phyloP scores from a whole-genome alignment of 768 basidiomycete species.

The Tylopilus sp. region DNA sequence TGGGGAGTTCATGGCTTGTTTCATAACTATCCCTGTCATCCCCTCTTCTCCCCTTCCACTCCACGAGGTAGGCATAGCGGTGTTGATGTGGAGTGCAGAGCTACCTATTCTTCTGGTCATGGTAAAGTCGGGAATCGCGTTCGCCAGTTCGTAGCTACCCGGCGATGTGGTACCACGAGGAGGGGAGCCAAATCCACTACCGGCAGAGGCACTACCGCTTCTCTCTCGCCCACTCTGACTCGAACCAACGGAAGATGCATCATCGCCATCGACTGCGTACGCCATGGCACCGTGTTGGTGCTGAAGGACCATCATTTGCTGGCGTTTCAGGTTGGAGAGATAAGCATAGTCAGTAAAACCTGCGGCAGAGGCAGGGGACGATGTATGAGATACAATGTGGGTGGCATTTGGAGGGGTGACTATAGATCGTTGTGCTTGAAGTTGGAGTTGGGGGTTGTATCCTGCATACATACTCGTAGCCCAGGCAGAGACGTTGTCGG shows the following conservation, averaged over 20 bases:
- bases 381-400: constrained; percentile 30
- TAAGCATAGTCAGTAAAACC: constrained; percentile 22
- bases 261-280: constrained; percentile 36
- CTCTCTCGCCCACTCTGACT: constrained; percentile 31
- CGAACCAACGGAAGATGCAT: constrained; percentile 38
- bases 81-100: constrained; percentile 27
- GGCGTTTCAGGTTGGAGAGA: constrained; percentile 23
- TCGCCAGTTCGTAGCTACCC: constrained; percentile 36
- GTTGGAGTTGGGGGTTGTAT: constrained; percentile 22
- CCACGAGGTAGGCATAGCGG: constrained; percentile 23
- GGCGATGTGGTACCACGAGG: constrained; percentile 26
- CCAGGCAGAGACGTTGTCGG: constrained; percentile 31
- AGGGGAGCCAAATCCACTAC: constrained; percentile 32
- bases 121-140: constrained; percentile 25
- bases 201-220: constrained; percentile 36
- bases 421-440: constrained; percentile 34
- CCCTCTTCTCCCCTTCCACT: constrained; percentile 27
- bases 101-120: constrained; percentile 22
- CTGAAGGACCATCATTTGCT: constrained; percentile 33
- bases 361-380: constrained; percentile 10
- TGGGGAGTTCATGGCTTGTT: constrained; percentile 32
- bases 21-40: constrained; percentile 35
- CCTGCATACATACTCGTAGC: constrained; percentile 28
- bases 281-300: constrained; percentile 25
- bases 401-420: constrained; percentile 43